Evolutionary conservation across 192 early-diverging fungal genomes (phyloP), one percentile per base, ranked within the genome.

Genomic region (Coemansia reversa): DNA sequence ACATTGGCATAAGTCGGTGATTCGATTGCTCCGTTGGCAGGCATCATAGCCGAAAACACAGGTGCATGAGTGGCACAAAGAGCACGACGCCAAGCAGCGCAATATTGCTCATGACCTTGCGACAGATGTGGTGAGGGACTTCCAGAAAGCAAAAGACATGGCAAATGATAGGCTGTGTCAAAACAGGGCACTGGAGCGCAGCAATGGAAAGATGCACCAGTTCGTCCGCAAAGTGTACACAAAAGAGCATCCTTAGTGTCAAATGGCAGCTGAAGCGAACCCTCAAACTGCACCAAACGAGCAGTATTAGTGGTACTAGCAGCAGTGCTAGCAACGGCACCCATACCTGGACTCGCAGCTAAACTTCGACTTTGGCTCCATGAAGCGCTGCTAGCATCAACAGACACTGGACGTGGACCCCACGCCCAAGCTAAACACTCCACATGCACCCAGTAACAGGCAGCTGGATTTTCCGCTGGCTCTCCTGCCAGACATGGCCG

Each of bases 361-460:
- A 11, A 39, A 9, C 51, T 23, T 23, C 51, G 22, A 28, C 24
- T 28, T 53, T 19, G 52, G 22, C 19, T 25, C 52, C 19, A 32
- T 29, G 39, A 19, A 24, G 50, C 5, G 14, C 24, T 47, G 51
- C 51, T 27, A 63, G 30, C 30, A 18, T 51, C 24, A 24, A 50
- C 30, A 1, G 32, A 58, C 0, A 68, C 58, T 4, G 72, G 49
- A 22, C 77, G 72, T 48, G 78, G 78, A 0, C 78, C 78, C 78
- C 78, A 81, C 19, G 78, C 65, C 78, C 78, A 81, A 14, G 78
- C 78, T 24, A 81, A 48, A 12, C 78, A 81, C 30, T 81, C 78
- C 29, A 75, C 69, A 51, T 81, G 78, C 14, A 56, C 78, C 78
- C 78, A 81, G 2, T 39, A 45, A 2, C 42, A 55, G 33, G 64